These are phyloP conservation scores for Populus hybrid DNA, from an alignment of 441 rosid species.

Conservation along the genomic window DNA sequence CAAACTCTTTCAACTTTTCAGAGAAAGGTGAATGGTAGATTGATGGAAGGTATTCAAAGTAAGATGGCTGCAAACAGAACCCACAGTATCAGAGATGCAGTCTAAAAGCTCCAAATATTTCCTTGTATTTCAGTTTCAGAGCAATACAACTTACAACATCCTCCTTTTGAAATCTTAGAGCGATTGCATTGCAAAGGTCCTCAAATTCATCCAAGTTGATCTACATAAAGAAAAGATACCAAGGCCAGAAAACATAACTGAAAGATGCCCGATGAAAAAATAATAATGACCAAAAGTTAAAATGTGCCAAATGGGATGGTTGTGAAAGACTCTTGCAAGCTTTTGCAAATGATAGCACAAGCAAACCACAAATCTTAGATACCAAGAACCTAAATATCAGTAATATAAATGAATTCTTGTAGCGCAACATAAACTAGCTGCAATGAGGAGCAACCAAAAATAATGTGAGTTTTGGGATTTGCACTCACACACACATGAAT, in stretches of 20 bases:
- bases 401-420: not conserved
- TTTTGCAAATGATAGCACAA: no score
- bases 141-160: conserved; percentile 63
- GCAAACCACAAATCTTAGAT: not conserved
- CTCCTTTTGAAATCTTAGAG: conserved; percentile 86
- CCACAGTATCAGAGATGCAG: conserved; percentile 17
- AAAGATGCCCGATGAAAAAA: not conserved
- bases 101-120: conserved; percentile 4
- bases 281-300: conserved; percentile 1
- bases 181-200: conserved; percentile 97
- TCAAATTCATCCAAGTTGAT: conserved; percentile 83
- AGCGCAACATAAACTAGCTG: no score
- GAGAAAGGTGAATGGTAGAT: conserved; percentile 66
- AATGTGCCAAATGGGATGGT: not conserved
- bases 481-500: not conserved
- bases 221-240: conserved; percentile 38
- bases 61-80: conserved; percentile 63
- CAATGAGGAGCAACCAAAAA: no score
- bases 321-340: no score
- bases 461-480: not conserved
- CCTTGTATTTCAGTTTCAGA: conserved; percentile 5
- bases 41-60: conserved; percentile 55
- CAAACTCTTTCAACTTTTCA: conserved; percentile 64
- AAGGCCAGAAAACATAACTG: conserved; percentile 13
- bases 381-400: not conserved